Evolutionary conservation across 495 filamentous ascomycete genomes (phyloP).

Genomic region (Lepidopterella palustris): DNA sequence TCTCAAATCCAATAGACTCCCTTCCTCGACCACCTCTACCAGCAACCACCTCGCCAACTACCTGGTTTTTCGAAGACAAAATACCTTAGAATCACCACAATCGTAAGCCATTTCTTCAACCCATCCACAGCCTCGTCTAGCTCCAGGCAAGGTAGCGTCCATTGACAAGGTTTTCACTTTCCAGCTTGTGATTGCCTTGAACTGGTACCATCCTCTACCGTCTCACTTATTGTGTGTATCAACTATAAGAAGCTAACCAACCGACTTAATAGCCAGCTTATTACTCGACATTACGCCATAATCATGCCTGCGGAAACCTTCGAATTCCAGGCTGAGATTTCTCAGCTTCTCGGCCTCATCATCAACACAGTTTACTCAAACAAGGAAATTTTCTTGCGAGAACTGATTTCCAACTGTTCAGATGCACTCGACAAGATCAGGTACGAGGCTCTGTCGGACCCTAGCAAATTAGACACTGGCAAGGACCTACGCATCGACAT

Average conservation of each 20-base stretch:
- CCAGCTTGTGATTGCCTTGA: too few relatives aligned
- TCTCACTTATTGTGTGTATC: background rate
- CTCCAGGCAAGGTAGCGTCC: background rate
- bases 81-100: background rate
- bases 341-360: conserved; percentile 97
- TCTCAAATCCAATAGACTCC: background rate
- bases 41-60: background rate
- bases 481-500: conserved; percentile 98
- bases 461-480: conserved; percentile 88
- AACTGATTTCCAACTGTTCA: conserved; percentile 94
- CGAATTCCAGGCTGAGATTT: conserved; percentile 99
- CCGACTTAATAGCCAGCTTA: background rate
- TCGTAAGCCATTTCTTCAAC: background rate
- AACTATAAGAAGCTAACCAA: background rate
- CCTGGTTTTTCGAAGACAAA: background rate
- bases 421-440: conserved; percentile 99
- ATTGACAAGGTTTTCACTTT: too few relatives aligned
- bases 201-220: too few relatives aligned
- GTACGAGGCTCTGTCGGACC: conserved; percentile 94
- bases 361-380: conserved; percentile 99
- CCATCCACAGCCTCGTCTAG: background rate
- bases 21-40: background rate
- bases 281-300: conserved; percentile 29
- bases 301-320: conserved; percentile 82
- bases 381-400: conserved; percentile 99